Conservation (phyloP, 2,329 filamentous ascomycete genomes). For the Microcyclospora pomicola region DNA sequence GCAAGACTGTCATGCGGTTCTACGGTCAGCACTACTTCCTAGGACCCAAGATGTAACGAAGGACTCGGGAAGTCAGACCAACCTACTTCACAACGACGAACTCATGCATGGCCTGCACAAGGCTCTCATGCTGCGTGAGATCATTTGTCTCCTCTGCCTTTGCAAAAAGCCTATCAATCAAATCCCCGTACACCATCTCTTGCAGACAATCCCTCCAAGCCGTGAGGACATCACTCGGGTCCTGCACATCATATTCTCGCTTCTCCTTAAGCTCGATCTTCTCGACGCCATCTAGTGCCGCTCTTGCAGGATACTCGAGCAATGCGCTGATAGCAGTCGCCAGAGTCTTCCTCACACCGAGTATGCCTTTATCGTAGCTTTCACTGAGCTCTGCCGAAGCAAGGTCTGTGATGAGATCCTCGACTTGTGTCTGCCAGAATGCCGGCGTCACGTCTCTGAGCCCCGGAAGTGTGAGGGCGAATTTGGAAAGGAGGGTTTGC, state of each 20-base stretch:
- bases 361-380: constrained; percentile 64
- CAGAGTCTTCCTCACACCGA: constrained; percentile 62
- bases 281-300: constrained; percentile 48
- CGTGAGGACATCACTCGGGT: constrained; percentile 45
- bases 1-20: constrained; percentile 42
- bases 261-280: constrained; percentile 21
- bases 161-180: constrained; percentile 52
- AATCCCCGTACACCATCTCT: constrained; percentile 51
- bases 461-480: constrained; percentile 53
- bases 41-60: neutral
- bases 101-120: constrained; percentile 51
- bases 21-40: constrained; percentile 3
- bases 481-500: constrained; percentile 52
- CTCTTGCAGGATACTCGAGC: constrained; percentile 55
- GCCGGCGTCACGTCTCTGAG: constrained; percentile 46
- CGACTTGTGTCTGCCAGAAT: constrained; percentile 52
- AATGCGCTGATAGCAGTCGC: constrained; percentile 57
- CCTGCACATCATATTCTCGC: constrained; percentile 42
- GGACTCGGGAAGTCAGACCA: constrained; percentile 1
- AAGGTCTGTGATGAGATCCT: constrained; percentile 47
- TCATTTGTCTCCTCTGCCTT: constrained; percentile 47
- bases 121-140: constrained; percentile 48
- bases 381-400: constrained; percentile 59
- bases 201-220: constrained; percentile 57
- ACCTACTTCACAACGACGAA: constrained; percentile 57